Percentiles rank a stretch among this genome's conserved stretches.
These are phyloP conservation scores for Hypericum androsaemum DNA, from an alignment of 345 rosid genomes.

Conservation along the genomic window DNA sequence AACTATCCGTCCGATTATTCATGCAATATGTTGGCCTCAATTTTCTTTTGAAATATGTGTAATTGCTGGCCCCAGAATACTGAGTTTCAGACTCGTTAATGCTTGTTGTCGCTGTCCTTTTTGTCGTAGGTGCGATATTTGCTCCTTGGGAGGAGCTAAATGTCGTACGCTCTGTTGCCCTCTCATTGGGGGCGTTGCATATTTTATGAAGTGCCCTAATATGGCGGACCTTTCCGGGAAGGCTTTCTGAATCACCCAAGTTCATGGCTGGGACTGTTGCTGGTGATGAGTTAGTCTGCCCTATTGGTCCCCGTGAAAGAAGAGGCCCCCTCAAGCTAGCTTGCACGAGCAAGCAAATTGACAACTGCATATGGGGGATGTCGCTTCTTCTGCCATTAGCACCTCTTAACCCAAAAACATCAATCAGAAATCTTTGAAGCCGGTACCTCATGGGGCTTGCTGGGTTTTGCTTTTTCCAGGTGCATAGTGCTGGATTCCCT, in stretches of 20 bases:
- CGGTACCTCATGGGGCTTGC: slow-evolving; percentile 36
- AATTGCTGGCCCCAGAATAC: slow-evolving; percentile 46
- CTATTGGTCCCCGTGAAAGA: slow-evolving; percentile 58
- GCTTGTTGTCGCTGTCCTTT: slow-evolving; percentile 63
- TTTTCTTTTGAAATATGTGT: slow-evolving; percentile 22
- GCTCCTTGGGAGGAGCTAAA: slow-evolving; percentile 86
- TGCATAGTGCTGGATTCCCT: slow-evolving; percentile 82
- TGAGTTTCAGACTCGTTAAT: slow-evolving; percentile 54
- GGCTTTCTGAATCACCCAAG: slow-evolving; percentile 66
- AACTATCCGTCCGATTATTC: too few relatives aligned
- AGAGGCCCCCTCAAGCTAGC: slow-evolving; percentile 94
- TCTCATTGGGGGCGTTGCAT: slow-evolving; percentile 51
- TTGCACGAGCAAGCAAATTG: slow-evolving; percentile 67
- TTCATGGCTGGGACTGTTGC: slow-evolving; percentile 68
- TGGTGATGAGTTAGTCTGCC: slow-evolving; percentile 85
- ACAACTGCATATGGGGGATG: slow-evolving; percentile 83
- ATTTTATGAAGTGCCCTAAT: slow-evolving; percentile 62
- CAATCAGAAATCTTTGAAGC: slow-evolving; percentile 39
- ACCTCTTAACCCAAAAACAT: slow-evolving; percentile 32
- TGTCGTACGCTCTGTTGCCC: slow-evolving; percentile 98
- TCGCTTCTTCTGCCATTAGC: slow-evolving; percentile 86
- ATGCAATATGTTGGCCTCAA: neutral
- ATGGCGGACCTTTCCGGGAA: slow-evolving; percentile 61
- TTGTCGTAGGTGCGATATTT: slow-evolving; percentile 99
- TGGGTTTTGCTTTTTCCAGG: slow-evolving; percentile 73